Base-by-base conservation (phyloP, 768 basidiomycete genomes). In the Trametes elegans region DNA sequence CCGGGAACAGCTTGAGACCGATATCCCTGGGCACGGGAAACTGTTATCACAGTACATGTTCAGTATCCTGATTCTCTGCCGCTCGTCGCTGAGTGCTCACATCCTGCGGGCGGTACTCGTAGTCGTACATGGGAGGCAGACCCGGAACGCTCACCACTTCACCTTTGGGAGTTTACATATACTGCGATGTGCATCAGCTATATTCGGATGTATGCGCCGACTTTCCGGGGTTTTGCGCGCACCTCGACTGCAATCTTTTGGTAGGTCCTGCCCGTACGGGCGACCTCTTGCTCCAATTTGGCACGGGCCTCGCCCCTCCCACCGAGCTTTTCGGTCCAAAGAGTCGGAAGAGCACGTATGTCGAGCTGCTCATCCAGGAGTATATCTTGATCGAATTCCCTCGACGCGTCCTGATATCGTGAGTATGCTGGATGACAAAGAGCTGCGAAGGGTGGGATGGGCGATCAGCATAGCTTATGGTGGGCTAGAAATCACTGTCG, bases 61-160 rank as follows among this genome's bases (percentile, higher is more conserved):
- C 16, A 9, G n/a, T n/a, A n/a, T n/a, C n/a, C n/a, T n/a, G n/a
- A n/a, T n/a, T n/a, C n/a, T n/a, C n/a, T n/a, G n/a, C n/a, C n/a
- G n/a, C n/a, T n/a, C 3, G 8, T 10, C 18, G 9, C 7, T 18
- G n/a, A 28, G 5, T 26, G 48, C 55, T 32, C 26, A 62, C 64
- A 5, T 58, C 31, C 32, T 65, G 66, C 3, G 64, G 62, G 24
- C 48, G 21, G 18, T 52, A 41, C 40, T 66, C 65, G 23, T 61
- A 59, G 44, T 61, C 58, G 27, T 64, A 63, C 54, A 66, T 63
- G 3, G 59, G 53, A 24, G 66, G 64, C 32, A 67, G 18, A 0
- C 61, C 64, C 5, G 64, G 64, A 6, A 60, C 31, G 1, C 38
- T 16, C 5, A 64, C 48, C 21, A 67, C 26, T 4, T 57, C 38